A percentile compares a stretch with the other conserved stretches of the same genome.
These are phyloP conservation scores for Achlya hypogyna DNA, from an alignment of 352 stramenopile species.

Conservation along the genomic window DNA sequence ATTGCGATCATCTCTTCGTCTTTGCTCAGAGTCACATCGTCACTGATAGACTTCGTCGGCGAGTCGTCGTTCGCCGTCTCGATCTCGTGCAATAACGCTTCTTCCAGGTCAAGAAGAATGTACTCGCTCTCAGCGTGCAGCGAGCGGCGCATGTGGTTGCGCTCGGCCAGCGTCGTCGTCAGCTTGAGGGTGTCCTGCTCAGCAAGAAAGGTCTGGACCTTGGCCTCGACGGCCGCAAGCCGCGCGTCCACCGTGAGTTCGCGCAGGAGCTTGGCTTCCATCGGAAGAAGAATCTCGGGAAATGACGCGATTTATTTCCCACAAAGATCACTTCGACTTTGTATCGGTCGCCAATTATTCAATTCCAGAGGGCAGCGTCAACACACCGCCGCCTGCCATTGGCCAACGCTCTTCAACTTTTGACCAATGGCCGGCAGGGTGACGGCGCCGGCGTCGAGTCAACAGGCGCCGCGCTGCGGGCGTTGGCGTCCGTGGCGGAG, in stretches of 20 bases:
- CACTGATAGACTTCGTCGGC: slow-evolving; percentile 25
- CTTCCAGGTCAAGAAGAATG: slow-evolving; percentile 68
- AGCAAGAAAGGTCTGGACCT: slow-evolving; percentile 45
- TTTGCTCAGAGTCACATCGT: slow-evolving; percentile 18
- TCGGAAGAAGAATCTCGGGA: slow-evolving; percentile 1
- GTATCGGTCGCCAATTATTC: background rate
- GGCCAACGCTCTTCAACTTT: background rate
- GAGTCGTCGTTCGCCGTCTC: slow-evolving; percentile 34
- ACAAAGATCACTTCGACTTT: background rate
- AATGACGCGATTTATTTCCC: background rate
- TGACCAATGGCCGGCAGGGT: background rate
- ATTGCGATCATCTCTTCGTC: slow-evolving; percentile 30
- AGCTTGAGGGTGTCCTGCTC: slow-evolving; percentile 50
- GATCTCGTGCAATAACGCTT: slow-evolving; percentile 42
- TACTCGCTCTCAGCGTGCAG: slow-evolving; percentile 66
- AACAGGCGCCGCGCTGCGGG: background rate
- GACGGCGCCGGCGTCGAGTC: background rate
- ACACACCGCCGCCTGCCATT: background rate
- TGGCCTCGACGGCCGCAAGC: slow-evolving; percentile 24
- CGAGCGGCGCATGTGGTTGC: slow-evolving; percentile 58
- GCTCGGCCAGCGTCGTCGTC: slow-evolving; percentile 39
- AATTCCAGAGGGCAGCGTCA: background rate
- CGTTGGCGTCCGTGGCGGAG: too few species aligned
- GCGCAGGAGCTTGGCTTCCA: background rate
- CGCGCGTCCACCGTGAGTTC: background rate